Conservation (phyloP, 192 early-diverging fungal species). For the Geosiphon pyriformis region DNA sequence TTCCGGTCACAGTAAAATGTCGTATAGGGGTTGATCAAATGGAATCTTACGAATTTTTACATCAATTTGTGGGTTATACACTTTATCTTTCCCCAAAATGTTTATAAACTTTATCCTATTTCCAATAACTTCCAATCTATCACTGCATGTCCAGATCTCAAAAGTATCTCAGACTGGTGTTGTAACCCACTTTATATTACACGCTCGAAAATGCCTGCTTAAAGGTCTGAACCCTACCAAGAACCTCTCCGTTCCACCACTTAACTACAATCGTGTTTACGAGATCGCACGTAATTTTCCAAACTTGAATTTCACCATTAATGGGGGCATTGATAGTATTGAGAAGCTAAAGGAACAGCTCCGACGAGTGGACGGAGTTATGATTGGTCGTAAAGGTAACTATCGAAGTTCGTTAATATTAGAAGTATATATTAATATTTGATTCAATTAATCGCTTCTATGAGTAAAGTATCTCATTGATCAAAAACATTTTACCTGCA, state of each 20-base stretch:
- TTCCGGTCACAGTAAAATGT: slow-evolving; percentile 68
- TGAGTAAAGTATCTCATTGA: too few species aligned
- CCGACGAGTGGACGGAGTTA: slow-evolving; percentile 52
- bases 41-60: slow-evolving; percentile 57
- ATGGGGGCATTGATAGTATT: slow-evolving; percentile 60
- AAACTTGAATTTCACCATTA: slow-evolving; percentile 50
- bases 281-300: slow-evolving; percentile 45
- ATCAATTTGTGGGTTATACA: slow-evolving; percentile 37
- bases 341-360: slow-evolving; percentile 45
- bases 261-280: slow-evolving; percentile 58
- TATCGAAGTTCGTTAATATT: neutral
- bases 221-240: slow-evolving; percentile 60
- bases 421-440: neutral
- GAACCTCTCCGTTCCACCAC: slow-evolving; percentile 59
- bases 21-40: slow-evolving; percentile 68
- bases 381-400: slow-evolving; percentile 64
- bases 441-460: too few species aligned
- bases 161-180: slow-evolving; percentile 28
- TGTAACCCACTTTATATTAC: slow-evolving; percentile 54
- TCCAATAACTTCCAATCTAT: too few species aligned
- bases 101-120: too few species aligned
- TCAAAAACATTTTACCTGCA: too few species aligned
- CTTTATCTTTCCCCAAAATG: neutral
- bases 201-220: slow-evolving; percentile 66
- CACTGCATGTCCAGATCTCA: too few species aligned